These are phyloP conservation scores for Scedosporium apiospermum DNA, from an alignment of 2,329 filamentous ascomycete genomes.

Conservation along the genomic window DNA sequence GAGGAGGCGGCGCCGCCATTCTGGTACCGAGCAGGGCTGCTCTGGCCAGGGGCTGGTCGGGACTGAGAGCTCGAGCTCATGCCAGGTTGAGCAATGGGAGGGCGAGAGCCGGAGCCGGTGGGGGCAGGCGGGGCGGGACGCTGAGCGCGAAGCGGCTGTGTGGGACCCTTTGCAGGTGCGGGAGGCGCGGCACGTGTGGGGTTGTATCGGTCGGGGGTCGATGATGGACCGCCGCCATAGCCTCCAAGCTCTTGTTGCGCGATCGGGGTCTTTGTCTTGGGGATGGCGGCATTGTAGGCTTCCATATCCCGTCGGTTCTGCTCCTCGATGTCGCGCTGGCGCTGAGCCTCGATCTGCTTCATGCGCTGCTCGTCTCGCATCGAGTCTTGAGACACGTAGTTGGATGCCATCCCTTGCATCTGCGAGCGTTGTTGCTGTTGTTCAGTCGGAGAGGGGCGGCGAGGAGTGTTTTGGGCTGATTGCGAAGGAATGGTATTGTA, in stretches of 20 bases:
- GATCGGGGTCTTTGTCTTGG: constrained; percentile 67
- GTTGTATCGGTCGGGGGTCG: constrained; percentile 65
- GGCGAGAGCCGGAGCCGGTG: constrained; percentile 31
- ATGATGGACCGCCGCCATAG: constrained; percentile 40
- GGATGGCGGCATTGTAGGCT: constrained; percentile 82
- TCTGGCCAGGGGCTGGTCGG: constrained; percentile 4
- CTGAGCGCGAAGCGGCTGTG: constrained; percentile 61
- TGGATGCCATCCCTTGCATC: constrained; percentile 46
- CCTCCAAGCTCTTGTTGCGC: constrained; percentile 86
- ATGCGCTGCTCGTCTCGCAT: constrained; percentile 49
- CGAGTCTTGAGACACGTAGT: constrained; percentile 42
- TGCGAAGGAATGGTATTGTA: constrained; percentile 28
- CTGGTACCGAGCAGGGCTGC: constrained; percentile 3
- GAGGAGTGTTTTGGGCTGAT: constrained; percentile 26
- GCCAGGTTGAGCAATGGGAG: constrained; percentile 24
- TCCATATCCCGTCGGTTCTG: constrained; percentile 68
- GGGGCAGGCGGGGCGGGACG: constrained; percentile 71
- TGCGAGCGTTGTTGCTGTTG: constrained; percentile 47
- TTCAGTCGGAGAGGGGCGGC: constrained; percentile 33
- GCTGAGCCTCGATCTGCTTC: constrained; percentile 52
- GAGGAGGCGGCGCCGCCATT: constrained; percentile 31
- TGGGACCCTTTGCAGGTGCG: constrained; percentile 49
- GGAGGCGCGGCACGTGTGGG: constrained; percentile 77
- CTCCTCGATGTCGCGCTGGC: constrained; percentile 51
- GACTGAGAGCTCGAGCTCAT: constrained; percentile 14